Conservation (phyloP, 2,329 filamentous ascomycete species). For the Aspergillus phoenicis region DNA sequence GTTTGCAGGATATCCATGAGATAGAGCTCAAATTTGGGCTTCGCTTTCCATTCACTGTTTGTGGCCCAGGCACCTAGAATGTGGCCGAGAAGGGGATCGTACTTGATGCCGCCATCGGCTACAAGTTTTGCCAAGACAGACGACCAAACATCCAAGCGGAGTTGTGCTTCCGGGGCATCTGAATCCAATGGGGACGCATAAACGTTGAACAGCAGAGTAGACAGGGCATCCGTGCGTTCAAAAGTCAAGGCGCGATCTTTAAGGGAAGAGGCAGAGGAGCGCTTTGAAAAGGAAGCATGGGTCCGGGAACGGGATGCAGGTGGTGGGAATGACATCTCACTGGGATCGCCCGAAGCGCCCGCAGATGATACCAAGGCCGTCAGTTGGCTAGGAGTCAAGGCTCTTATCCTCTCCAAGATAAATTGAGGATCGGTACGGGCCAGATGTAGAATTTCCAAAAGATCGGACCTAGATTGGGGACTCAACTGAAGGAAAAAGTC, state of each 20-base stretch:
- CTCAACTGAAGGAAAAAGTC: slow-evolving; percentile 67
- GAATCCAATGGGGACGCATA: slow-evolving; percentile 85
- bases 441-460: slow-evolving; percentile 77
- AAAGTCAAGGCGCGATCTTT: slow-evolving; percentile 86
- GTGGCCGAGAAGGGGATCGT: slow-evolving; percentile 78
- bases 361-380: slow-evolving; percentile 75
- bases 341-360: slow-evolving; percentile 77
- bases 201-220: slow-evolving; percentile 81
- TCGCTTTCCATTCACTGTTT: slow-evolving; percentile 87
- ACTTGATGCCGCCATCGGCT: slow-evolving; percentile 71
- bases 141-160: slow-evolving; percentile 84
- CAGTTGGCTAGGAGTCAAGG: slow-evolving; percentile 74
- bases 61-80: slow-evolving; percentile 85
- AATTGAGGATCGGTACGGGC: slow-evolving; percentile 87
- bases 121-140: slow-evolving; percentile 83
- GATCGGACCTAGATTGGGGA: slow-evolving; percentile 69
- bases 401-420: slow-evolving; percentile 77
- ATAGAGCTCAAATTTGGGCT: slow-evolving; percentile 87
- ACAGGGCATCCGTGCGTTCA: slow-evolving; percentile 83
- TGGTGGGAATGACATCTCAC: slow-evolving; percentile 79
- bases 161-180: slow-evolving; percentile 76
- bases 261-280: slow-evolving; percentile 50
- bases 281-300: slow-evolving; percentile 52
- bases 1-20: slow-evolving; percentile 93
- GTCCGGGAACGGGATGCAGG: slow-evolving; percentile 60